Base-by-base conservation (phyloP, 2,329 filamentous ascomycete genomes). In the Monosporascus ibericus region DNA sequence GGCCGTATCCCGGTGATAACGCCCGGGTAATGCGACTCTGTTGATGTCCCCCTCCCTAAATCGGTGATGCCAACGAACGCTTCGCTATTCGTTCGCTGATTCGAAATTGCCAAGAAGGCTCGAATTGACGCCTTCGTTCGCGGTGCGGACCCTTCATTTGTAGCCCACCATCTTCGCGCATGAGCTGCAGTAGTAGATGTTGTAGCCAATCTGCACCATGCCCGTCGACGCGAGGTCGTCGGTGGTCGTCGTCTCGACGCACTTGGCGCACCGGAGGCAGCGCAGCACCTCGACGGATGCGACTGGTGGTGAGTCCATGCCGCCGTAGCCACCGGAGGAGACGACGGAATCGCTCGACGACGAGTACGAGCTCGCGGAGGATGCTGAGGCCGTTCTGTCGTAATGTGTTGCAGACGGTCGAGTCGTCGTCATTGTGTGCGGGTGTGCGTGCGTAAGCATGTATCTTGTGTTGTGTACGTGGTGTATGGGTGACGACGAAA, bases 111-210 rank as follows among this genome's bases (percentile, higher is more conserved):
- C 3, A 22, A 25, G 15, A 27, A 46, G 20, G 40, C 40, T 44
- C 40, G 11, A 22, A 46, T 30, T 34, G 42, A 27, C 24, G 22
- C 15, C n/a, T 22, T 46, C 17, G 18, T 42, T 25, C 25, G 11
- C 1, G 14, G 15, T 17, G n/a, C 49, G 20, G 40, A 8, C 18
- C 38, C 44, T 61, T 79, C 77, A 85, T 65, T 78, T 80, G 68
- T 84, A 86, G 60, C 82, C 83, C 34, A 83, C 80, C 65, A 82
- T 80, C 64, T 77, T 79, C 54, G 83, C 83, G 65, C 83, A 86
- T 37, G 80, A 75, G 54, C 78, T 74, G 70, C 83, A 86, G 69
- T 86, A 86, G 72, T 85, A 85, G 55, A 85, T 77, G 67, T 84
- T 84, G 66, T 81, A 79, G 2, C 81, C 81, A 56, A 86, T 82